Percentiles rank a stretch among this genome's conserved stretches.
Evolutionary conservation across 805 yeast genomes (phyloP).

Genomic region (Candida vartiovaarae): DNA sequence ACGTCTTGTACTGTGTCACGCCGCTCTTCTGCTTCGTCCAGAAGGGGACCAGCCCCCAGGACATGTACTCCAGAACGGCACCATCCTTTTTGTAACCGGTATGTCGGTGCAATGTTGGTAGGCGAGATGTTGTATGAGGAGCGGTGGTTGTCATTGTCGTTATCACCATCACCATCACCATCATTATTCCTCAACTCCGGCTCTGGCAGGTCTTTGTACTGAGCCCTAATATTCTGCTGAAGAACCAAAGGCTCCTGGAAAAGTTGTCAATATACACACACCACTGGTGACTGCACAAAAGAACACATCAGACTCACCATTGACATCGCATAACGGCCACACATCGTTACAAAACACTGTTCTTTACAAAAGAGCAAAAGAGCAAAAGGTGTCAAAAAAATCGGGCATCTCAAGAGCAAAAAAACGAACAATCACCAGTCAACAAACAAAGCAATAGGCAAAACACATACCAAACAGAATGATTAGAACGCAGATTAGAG

Average conservation of each 20-base stretch:
- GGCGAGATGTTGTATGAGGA: slow-evolving; percentile 53
- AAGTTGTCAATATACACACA: not conserved
- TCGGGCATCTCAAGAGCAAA: no score
- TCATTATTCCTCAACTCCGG: not conserved
- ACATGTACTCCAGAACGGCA: slow-evolving; percentile 45
- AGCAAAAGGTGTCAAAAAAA: no score
- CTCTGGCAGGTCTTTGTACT: not conserved
- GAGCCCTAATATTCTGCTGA: slow-evolving; percentile 7
- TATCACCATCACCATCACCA: not conserved
- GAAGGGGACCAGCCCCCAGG: slow-evolving; percentile 73
- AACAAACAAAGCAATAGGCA: no score
- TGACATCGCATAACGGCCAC: slow-evolving; percentile 54
- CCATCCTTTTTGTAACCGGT: slow-evolving; percentile 8
- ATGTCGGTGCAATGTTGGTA: slow-evolving; percentile 41
- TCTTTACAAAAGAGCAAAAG: no score
- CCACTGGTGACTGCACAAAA: no score
- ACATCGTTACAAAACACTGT: slow-evolving; percentile 33
- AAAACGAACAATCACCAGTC: no score
- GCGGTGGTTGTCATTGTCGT: slow-evolving; percentile 1
- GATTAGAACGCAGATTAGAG: no score
- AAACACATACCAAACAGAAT: no score
- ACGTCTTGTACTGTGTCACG: slow-evolving; percentile 38
- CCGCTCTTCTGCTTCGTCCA: slow-evolving; percentile 44
- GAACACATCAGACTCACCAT: slow-evolving; percentile 26
- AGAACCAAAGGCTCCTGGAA: slow-evolving; percentile 11